These are phyloP conservation scores for Penicillium sp. DNA, from an alignment of 2,329 filamentous ascomycete genomes.

Conservation along the genomic window DNA sequence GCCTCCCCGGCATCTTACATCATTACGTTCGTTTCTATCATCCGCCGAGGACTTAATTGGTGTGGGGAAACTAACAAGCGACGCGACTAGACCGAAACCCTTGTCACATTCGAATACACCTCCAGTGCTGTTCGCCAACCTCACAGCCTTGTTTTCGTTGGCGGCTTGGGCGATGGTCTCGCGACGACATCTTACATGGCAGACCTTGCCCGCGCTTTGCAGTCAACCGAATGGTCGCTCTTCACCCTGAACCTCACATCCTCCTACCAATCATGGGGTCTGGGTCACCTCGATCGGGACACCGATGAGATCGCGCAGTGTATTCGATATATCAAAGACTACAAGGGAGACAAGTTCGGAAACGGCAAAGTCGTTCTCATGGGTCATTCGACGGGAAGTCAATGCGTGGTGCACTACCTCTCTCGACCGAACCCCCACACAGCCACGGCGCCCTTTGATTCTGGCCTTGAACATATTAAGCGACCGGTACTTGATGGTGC, in stretches of 20 bases:
- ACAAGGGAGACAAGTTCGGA: conserved; percentile 30
- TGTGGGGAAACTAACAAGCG: not conserved
- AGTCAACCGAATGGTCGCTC: conserved; percentile 53
- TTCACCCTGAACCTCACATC: conserved; percentile 53
- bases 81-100: conserved; percentile 27
- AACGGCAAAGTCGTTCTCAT: conserved; percentile 59
- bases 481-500: conserved; percentile 65
- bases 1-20: conserved; percentile 37
- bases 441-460: conserved; percentile 29
- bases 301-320: conserved; percentile 53
- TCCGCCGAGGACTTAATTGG: not conserved
- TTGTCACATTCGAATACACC: conserved; percentile 45
- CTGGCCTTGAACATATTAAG: conserved; percentile 32
- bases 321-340: conserved; percentile 50
- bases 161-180: conserved; percentile 58
- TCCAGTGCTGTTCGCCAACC: conserved; percentile 31
- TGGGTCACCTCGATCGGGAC: conserved; percentile 52
- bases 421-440: conserved; percentile 44
- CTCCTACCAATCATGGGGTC: conserved; percentile 56
- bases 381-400: conserved; percentile 68
- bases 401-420: conserved; percentile 66
- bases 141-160: conserved; percentile 57
- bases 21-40: conserved; percentile 32
- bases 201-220: conserved; percentile 48
- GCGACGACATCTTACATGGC: conserved; percentile 55